A percentile compares a stretch with the other conserved stretches of the same genome.
These are phyloP conservation scores for Gaillardinia entomophila DNA, from an alignment of 805 yeast species.

Conservation along the genomic window DNA sequence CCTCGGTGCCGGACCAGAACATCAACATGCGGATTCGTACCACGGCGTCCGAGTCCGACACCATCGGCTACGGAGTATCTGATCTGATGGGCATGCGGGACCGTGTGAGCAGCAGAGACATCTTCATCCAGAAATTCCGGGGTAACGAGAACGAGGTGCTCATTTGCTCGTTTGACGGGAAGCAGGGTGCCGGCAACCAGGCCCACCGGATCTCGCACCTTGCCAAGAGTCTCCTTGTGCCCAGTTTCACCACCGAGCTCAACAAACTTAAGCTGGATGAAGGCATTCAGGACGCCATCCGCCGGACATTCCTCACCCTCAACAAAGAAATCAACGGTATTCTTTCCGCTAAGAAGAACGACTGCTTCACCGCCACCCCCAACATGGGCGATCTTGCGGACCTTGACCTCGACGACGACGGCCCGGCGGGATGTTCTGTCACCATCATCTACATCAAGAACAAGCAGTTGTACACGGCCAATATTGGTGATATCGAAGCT, in stretches of 20 bases:
- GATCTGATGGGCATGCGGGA: slow-evolving; percentile 72
- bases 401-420: slow-evolving; percentile 57
- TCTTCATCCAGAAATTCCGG: slow-evolving; percentile 80
- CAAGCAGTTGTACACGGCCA: slow-evolving; percentile 68
- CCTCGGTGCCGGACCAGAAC: slow-evolving; percentile 83
- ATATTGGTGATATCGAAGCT: slow-evolving; percentile 86
- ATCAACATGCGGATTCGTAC: slow-evolving; percentile 83
- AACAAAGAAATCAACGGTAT: slow-evolving; percentile 76
- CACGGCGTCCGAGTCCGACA: slow-evolving; percentile 72
- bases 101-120: slow-evolving; percentile 69
- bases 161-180: slow-evolving; percentile 83
- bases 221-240: slow-evolving; percentile 66
- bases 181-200: slow-evolving; percentile 45
- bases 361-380: slow-evolving; percentile 31
- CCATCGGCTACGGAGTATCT: slow-evolving; percentile 84
- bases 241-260: slow-evolving; percentile 64
- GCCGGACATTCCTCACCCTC: slow-evolving; percentile 73
- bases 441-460: slow-evolving; percentile 77
- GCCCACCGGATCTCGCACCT: slow-evolving; percentile 67
- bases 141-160: slow-evolving; percentile 79
- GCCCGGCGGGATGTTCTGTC: slow-evolving; percentile 76
- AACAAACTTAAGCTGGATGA: slow-evolving; percentile 36
- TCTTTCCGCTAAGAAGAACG: slow-evolving; percentile 39
- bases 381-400: slow-evolving; percentile 45
- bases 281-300: slow-evolving; percentile 65